A percentile compares a stretch with the other conserved stretches of the same genome.
These are phyloP conservation scores for Saccharomyces hybrid DNA, from an alignment of 1,139 yeast genomes.

Conservation along the genomic window DNA sequence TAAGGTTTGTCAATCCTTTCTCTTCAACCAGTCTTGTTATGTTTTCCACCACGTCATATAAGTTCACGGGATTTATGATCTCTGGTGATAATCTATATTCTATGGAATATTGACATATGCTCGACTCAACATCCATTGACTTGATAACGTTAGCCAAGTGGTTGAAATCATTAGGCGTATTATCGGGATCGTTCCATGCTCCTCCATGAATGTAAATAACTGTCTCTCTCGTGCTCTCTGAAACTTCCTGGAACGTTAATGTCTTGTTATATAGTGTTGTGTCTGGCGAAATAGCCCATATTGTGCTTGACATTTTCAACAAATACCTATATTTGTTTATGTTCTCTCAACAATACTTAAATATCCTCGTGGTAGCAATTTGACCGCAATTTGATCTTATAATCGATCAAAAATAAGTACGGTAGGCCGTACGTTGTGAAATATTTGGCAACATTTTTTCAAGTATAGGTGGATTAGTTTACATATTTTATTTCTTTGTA, in stretches of 20 bases:
- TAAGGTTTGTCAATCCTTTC: constrained; percentile 31
- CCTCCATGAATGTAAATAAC: constrained; percentile 73
- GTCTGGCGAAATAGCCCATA: background rate
- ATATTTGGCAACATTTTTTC: background rate
- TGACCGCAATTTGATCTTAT: background rate
- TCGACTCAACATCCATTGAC: background rate
- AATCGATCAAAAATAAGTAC: background rate
- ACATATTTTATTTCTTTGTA: background rate
- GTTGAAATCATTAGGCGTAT: constrained; percentile 52
- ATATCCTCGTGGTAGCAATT: too few relatives aligned
- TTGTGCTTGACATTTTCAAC: background rate
- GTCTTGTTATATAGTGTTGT: constrained; percentile 9
- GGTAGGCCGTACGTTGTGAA: background rate
- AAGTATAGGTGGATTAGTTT: background rate
- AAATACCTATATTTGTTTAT: too few relatives aligned
- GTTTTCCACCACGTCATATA: constrained; percentile 48
- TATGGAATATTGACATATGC: constrained; percentile 28
- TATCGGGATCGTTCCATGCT: constrained; percentile 72
- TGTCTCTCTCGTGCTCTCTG: constrained; percentile 10
- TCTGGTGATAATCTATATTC: constrained; percentile 68
- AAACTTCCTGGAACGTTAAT: constrained; percentile 8
- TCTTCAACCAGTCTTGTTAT: constrained; percentile 30
- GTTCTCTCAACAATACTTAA: too few relatives aligned
- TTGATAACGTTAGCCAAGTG: constrained; percentile 29
- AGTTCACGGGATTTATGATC: constrained; percentile 55